Base-by-base conservation (phyloP, 176 grass and related monocot species). In the Thalia dealbata region DNA sequence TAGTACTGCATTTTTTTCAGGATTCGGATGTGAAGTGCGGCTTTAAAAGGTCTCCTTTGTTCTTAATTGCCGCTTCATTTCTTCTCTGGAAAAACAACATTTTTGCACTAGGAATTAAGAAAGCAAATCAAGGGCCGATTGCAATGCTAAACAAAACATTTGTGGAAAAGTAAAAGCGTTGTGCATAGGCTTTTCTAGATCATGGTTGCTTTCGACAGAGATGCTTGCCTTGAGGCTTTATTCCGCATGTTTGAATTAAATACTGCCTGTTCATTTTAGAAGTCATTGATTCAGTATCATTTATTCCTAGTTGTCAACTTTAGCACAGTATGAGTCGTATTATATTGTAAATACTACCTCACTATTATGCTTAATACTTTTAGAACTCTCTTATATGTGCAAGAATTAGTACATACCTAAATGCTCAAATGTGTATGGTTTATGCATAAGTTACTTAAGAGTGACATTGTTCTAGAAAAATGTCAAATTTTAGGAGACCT, bases 161-260 rank as follows among this genome's bases (percentile, higher is more conserved):
- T 61, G 62, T 68, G 58, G 64, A 12, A 87, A 87, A 91, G 84
- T 69, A 74, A 91, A 87, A 91, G 78, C 38, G 29, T 5, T 69
- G 61, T 12, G 30, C 76, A 21, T 52, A 70, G 79, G 68, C 84
- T 90, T 90, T 81, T 76, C 45, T 66, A 75, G 22, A 6, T 43
- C 78, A 81, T 55, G 56, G 69, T 75, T 72, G 48, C 81, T 87
- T 87, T 87, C 77, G 81, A 61, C 68, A 74, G 77, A 84, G 78
- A 76, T 76, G 68, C 72, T 60, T 73, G 30, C 69, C 14, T 30
- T 54, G 24, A 48, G 54, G 15, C 80, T 89, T 89, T 87, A 87
- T 84, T 80, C 84, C 61, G 3, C 22, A 7, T 77, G 51, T 71
- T 70, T 45, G 38, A 48, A 78, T 78, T 78, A 61, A 60, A 70